Evolutionary conservation across 345 rosid species (phyloP).

Genomic region (Euphorbia lathyris): DNA sequence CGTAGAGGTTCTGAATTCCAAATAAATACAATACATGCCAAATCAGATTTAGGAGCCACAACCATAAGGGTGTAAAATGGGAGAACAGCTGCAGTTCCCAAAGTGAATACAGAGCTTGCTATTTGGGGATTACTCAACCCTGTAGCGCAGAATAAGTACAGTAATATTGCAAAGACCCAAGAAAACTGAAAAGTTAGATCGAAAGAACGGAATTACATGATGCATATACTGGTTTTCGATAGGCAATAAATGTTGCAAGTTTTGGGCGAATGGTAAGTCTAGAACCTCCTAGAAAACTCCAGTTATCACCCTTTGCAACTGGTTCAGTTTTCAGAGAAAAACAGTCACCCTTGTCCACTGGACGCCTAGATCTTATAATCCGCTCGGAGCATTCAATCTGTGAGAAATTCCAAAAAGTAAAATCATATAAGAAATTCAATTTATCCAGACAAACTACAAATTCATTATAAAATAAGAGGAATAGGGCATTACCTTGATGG

Average conservation of each 20-base stretch:
- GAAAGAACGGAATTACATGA: slow-evolving; percentile 55
- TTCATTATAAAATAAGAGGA: neutral
- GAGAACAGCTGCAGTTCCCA: slow-evolving; percentile 80
- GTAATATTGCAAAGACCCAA: neutral
- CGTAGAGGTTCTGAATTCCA: neutral
- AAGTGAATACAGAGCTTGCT: slow-evolving; percentile 60
- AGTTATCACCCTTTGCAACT: slow-evolving; percentile 31
- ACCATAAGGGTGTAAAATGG: slow-evolving; percentile 94
- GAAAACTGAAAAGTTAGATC: neutral
- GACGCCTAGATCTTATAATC: slow-evolving; percentile 22
- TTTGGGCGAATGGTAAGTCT: slow-evolving; percentile 34
- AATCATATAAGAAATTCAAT: neutral
- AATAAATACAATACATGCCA: slow-evolving; percentile 38
- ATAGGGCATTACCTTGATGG: slow-evolving; percentile 38
- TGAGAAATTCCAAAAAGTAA: slow-evolving; percentile 17
- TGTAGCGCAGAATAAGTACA: slow-evolving; percentile 23
- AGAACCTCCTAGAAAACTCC: slow-evolving; percentile 68
- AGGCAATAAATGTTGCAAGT: slow-evolving; percentile 16
- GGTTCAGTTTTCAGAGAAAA: slow-evolving; percentile 27
- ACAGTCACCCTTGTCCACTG: slow-evolving; percentile 22
- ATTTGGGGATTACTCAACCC: slow-evolving; percentile 66
- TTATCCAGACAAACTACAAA: neutral
- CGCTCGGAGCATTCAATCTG: slow-evolving; percentile 35
- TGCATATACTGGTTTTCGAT: slow-evolving; percentile 49
- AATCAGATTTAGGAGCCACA: slow-evolving; percentile 76